Conservation (phyloP, 352 stramenopile genomes). For the Phytophthora litchii region DNA sequence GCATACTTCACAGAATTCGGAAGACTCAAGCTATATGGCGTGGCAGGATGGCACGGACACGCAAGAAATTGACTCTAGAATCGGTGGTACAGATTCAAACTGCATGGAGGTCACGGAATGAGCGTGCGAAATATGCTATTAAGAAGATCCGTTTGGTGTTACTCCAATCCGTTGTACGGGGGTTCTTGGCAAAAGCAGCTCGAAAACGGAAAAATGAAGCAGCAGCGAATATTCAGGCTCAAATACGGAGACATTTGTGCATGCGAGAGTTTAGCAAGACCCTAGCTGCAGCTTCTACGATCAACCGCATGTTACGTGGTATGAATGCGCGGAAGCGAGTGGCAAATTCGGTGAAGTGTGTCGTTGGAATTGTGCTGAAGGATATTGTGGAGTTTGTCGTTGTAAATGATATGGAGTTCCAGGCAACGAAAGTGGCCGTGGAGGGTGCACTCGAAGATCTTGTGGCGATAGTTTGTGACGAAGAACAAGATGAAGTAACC, state of each 20-base stretch:
- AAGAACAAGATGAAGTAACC: background rate
- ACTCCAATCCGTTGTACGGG: constrained; percentile 38
- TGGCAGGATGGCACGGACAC: constrained; percentile 22
- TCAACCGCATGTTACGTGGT: constrained; percentile 44
- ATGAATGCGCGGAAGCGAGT: constrained; percentile 28
- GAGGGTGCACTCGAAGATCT: constrained; percentile 8
- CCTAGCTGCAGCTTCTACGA: constrained; percentile 23
- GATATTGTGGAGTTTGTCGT: constrained; percentile 6
- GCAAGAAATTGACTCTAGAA: constrained; percentile 12
- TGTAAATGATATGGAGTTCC: constrained; percentile 3
- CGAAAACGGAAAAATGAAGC: constrained; percentile 22
- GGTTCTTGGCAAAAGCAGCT: constrained; percentile 22
- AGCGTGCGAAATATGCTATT: constrained; percentile 34
- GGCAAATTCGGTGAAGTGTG: constrained; percentile 4
- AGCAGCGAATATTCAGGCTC: constrained; percentile 35
- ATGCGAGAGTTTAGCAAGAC: constrained; percentile 19
- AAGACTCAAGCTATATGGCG: constrained; percentile 41
- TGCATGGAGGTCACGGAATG: constrained; percentile 34
- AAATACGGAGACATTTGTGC: constrained; percentile 31
- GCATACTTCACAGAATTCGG: constrained; percentile 20
- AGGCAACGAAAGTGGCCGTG: constrained; percentile 2
- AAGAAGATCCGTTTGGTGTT: constrained; percentile 38
- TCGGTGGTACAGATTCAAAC: constrained; percentile 41
- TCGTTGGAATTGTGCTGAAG: constrained; percentile 10
- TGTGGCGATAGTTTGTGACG: background rate